phyloP scores from a whole-genome alignment of 805 yeast genomes.

The Ogataea corticis region DNA sequence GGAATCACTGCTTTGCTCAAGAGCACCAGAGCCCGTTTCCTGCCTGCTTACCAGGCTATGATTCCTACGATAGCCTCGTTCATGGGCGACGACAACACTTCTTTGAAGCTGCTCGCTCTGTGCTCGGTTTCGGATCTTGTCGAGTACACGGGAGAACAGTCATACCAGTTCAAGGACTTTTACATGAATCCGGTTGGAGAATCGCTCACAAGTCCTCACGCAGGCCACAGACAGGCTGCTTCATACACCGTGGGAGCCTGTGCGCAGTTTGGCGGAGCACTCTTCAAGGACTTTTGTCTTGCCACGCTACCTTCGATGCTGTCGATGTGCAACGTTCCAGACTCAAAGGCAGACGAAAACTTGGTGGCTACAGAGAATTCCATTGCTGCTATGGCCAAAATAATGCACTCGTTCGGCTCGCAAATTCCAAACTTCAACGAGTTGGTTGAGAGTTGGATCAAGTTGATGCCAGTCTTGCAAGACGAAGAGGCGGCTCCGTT shows the following conservation, averaged over 20 bases:
- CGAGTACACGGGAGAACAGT: constrained; percentile 73
- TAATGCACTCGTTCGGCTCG: constrained; percentile 64
- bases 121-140: constrained; percentile 78
- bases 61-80: constrained; percentile 63
- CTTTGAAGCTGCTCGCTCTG: constrained; percentile 73
- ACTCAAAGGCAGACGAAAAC: constrained; percentile 83
- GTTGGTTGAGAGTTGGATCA: constrained; percentile 74
- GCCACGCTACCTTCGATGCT: constrained; percentile 75
- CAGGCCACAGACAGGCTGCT: constrained; percentile 84
- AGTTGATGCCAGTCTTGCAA: constrained; percentile 74
- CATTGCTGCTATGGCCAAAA: constrained; percentile 78
- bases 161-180: constrained; percentile 62
- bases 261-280: constrained; percentile 74
- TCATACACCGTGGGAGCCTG: constrained; percentile 82
- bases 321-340: constrained; percentile 72
- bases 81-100: constrained; percentile 65
- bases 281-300: constrained; percentile 61
- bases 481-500: constrained; percentile 90
- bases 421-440: constrained; percentile 60
- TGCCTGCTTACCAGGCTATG: constrained; percentile 63
- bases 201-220: constrained; percentile 61
- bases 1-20: constrained; percentile 71
- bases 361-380: constrained; percentile 86
- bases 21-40: constrained; percentile 54
- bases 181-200: constrained; percentile 67